Base-by-base conservation (phyloP, 176 grass and related monocot genomes). In the Cocos nucifera region DNA sequence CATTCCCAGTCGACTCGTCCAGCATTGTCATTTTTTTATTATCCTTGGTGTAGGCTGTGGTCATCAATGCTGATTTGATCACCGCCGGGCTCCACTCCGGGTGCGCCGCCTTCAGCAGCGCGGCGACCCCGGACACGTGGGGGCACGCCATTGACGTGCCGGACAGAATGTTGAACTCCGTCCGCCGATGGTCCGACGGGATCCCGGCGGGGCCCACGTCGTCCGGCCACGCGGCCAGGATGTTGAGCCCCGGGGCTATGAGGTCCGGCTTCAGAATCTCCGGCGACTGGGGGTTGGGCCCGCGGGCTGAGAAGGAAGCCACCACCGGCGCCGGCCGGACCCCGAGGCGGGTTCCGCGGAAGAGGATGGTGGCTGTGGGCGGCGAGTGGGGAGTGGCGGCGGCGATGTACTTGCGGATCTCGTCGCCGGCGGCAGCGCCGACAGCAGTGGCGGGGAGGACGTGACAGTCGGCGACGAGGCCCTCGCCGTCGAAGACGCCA, bases 181-280 rank as follows among this genome's bases (percentile, higher is more conserved):
- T 44, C 35, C 35, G 35, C 35, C 35, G 35, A 14, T 6, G 9
- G 54, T 56, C 54, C 54, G 54, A 56, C 6, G 54, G 21, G 12
- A 20, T 56, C 19, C 53, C 54, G 6, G 54, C 10, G 5, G 54
- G 21, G 19, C 21, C 54, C 54, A 56, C 54, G 19, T 2, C 12
- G 54, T 56, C 54, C 19, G 54, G 54, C 54, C 54, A 56, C 54
- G 54, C 54, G 19, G 54, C 54, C 7, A 56, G 5, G 19, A 56
- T 56, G 54, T 56, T 56, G 54, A 56, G 54, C 0, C 54, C 54
- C 54, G 54, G 54, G n/a, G 54, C 54, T 6, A 56, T 19, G 54
- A 56, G 54, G 54, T 56, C 54, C 54, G 54, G 54, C 54, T 56
- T 56, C 17, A 56, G 54, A 6, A 56, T 56, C 54, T 56, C 54